These are phyloP conservation scores for Rhodosporidiobolus sp. DNA, from an alignment of 768 basidiomycete species.

Conservation along the genomic window DNA sequence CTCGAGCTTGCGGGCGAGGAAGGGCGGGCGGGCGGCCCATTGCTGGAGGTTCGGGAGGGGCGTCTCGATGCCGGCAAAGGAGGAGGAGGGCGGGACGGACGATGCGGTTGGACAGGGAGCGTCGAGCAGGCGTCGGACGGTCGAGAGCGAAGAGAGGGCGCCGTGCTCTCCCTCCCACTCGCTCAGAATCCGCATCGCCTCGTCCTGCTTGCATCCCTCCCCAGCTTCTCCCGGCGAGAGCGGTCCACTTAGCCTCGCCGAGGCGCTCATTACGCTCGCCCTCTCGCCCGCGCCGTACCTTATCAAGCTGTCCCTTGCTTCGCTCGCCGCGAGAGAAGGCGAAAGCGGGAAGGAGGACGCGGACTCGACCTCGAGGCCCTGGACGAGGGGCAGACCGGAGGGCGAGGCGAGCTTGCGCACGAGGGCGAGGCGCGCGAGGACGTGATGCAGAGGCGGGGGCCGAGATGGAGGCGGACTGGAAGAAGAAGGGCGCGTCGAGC, in stretches of 20 bases:
- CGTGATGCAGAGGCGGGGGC: background rate
- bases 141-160: too few species aligned
- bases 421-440: background rate
- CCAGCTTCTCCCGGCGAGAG: too few species aligned
- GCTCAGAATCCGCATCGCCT: too few species aligned
- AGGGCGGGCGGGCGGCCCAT: background rate
- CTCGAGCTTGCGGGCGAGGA: background rate
- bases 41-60: background rate
- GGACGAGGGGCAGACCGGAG: background rate
- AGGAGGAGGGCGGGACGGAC: background rate
- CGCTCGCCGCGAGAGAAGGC: too few species aligned
- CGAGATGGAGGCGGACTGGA: background rate
- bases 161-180: too few species aligned
- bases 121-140: too few species aligned
- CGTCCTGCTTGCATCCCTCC: too few species aligned
- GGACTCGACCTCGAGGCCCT: background rate
- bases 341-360: too few species aligned
- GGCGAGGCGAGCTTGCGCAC: background rate
- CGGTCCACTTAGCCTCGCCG: too few species aligned
- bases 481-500: background rate
- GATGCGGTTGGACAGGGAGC: background rate
- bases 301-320: too few species aligned
- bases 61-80: background rate
- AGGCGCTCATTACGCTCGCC: too few species aligned
- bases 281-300: too few species aligned